Percentiles rank a stretch among this genome's conserved stretches.
Evolutionary conservation across 345 rosid genomes (phyloP).

Genomic region (Bruguiera parviflora): DNA sequence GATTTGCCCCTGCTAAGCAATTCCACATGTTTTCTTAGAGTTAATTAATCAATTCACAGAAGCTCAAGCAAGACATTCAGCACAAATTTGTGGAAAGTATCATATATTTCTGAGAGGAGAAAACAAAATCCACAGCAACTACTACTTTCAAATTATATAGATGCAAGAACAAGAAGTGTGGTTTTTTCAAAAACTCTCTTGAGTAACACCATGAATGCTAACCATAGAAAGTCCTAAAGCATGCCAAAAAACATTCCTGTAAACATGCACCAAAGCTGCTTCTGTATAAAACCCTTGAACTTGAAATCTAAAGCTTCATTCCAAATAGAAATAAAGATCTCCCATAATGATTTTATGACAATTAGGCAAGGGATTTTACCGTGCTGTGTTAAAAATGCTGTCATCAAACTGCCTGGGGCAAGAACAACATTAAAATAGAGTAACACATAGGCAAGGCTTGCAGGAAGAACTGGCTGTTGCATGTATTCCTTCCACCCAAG

Average conservation of each 20-base stretch:
- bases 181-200: too few species aligned
- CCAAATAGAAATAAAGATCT: neutral
- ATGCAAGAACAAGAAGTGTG: too few species aligned
- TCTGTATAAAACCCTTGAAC: too few species aligned
- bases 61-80: neutral
- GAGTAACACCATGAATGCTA: too few species aligned
- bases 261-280: neutral
- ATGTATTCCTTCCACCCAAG: constrained; percentile 94
- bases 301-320: neutral
- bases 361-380: constrained; percentile 34
- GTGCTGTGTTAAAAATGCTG: constrained; percentile 85
- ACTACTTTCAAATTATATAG: too few species aligned
- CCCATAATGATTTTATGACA: neutral
- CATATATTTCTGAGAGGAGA: too few species aligned
- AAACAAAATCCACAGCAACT: too few species aligned
- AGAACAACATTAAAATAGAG: constrained; percentile 86
- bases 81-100: too few species aligned
- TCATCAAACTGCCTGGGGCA: constrained; percentile 91
- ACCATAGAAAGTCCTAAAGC: too few species aligned
- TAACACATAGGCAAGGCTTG: constrained; percentile 88
- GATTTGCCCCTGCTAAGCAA: constrained; percentile 60
- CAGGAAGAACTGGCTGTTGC: constrained; percentile 93
- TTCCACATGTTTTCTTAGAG: neutral
- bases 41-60: constrained; percentile 8
- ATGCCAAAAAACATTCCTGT: neutral